Evolutionary conservation across 192 early-diverging fungal species (phyloP).

Genomic region (Coemansia sp.): DNA sequence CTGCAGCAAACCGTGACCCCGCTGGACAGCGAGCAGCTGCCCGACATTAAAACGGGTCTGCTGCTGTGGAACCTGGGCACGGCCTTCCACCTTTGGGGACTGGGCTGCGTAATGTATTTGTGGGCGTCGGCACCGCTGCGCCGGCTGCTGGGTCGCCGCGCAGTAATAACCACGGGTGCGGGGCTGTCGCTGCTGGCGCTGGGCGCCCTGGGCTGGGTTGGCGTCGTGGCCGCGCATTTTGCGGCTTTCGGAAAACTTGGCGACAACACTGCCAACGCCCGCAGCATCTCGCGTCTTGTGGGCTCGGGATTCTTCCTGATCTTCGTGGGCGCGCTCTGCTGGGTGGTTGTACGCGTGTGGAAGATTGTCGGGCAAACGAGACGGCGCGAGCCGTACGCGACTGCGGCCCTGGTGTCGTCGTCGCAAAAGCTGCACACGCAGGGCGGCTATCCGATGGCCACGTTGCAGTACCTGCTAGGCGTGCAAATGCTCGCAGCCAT

Average conservation of each 20-base stretch:
- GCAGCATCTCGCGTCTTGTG: constrained; percentile 32
- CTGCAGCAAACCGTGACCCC: constrained; percentile 20
- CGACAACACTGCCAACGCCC: constrained; percentile 21
- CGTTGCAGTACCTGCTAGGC: constrained; percentile 18
- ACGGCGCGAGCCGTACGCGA: constrained; percentile 17
- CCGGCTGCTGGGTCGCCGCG: constrained; percentile 19
- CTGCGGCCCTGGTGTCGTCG: constrained; percentile 19
- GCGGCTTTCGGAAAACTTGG: constrained; percentile 4
- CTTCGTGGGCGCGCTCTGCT: constrained; percentile 16
- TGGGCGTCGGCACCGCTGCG: constrained; percentile 27
- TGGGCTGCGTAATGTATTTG: constrained; percentile 26
- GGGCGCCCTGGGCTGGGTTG: constrained; percentile 11
- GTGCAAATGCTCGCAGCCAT: constrained; percentile 35
- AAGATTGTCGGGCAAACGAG: constrained; percentile 16
- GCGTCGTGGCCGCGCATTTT: constrained; percentile 25
- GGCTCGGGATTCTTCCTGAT: constrained; percentile 11
- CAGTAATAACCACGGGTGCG: constrained; percentile 12
- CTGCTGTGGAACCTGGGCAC: constrained; percentile 38
- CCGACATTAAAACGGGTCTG: constrained; percentile 25
- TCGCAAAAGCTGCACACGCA: constrained; percentile 15
- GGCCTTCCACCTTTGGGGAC: constrained; percentile 25
- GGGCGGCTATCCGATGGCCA: constrained; percentile 17
- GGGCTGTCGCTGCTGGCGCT: constrained; percentile 18
- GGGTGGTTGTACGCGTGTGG: constrained; percentile 10
- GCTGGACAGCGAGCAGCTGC: constrained; percentile 23